Evolutionary conservation across 306 rosid species (phyloP), one percentile per base, ranked within the genome.

Genomic region (Fragaria ananassa): DNA sequence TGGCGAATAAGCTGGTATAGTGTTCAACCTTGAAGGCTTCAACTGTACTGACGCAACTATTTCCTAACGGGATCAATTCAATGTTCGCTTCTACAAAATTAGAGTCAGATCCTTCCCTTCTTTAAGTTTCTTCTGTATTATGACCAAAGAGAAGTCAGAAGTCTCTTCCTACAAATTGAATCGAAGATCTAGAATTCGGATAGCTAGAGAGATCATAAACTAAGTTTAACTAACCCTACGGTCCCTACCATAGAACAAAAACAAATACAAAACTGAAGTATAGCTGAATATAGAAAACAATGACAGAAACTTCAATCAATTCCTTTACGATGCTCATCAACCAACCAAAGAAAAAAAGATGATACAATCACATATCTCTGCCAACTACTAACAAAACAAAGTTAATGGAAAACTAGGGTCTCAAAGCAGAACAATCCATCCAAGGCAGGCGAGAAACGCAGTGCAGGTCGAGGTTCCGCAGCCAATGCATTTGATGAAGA

Each of bases 351-450:
- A 6, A 39, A 39, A 35, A 39, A 7, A 39, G 7, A 39, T 5
- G 42, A 39, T 39, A 37, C 41, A 37, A 6, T 5, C 41, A 31
- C 35, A 37, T 37, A 37, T 37, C 37, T 14, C 15, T 34, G 5
- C 9, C 3, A 27, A 61, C 15, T 31, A 62, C 42, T 15, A 34
- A 31, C 15, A 3, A 2, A 34, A 56, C 53, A 11, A 39, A 8
- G 3, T 14, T 42, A 23, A 19, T 73, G 25, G 31, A 46, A 70
- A 12, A 78, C 68, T 23, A 78, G 14, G 9, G 79, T 82, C 35
- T 74, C 85, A 14, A 72, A 77, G 53, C 76, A 57, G 73, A 49
- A 19, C 3, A 82, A 21, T 8, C 85, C 79, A 75, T 82, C 80
- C 1, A 78, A 74, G 49, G 49, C 67, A 49, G 80, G 80, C 1